Evolutionary conservation across 371 early-diverging fungal genomes (phyloP), one percentile per base, ranked within the genome.

Genomic region (Neoconidiobolus thromboides): DNA sequence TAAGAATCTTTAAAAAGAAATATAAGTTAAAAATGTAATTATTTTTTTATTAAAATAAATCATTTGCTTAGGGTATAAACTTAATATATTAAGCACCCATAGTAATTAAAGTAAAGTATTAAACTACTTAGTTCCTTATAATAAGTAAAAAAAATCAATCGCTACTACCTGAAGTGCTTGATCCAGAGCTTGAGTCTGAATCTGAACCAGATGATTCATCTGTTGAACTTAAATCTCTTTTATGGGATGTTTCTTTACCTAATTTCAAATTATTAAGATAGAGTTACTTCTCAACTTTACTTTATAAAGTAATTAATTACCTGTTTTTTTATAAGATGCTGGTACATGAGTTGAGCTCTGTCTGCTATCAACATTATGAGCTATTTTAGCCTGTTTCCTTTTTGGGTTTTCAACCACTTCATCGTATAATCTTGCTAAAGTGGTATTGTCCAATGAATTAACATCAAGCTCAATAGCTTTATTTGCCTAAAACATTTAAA

Each of bases 381-480:
- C 26, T 26, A 26, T 26, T 26, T 26, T 26, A 26, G 26, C 26
- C 26, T 26, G 26, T 26, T 26, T 55, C 26, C 5, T 43, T 47
- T 58, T 43, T 36, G 9, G 60, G 3, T 7, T 39, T 15, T 26
- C 46, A 37, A 38, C 38, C 63, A 63, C 57, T 58, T 63, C 3
- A 41, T 51, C 43, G 61, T 91, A 91, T 62, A 97, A 70, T 66
- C 78, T 78, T 68, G 80, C 81, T 43, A 94, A 76, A 9, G 94
- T 93, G n/a, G 63, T 70, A 62, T 77, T 73, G 65, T 89, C 89
- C 49, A 97, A 72, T 0, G 88, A 73, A 63, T 93, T 93, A 65
- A 97, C 93, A 64, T 97, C 97, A 58, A 97, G 76, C 64, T 93
- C 96, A 62, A 65, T 65, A 40, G 67, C 69, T 14, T 68, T 66